Evolutionary conservation across 257 asterid genomes (phyloP).

Genomic region (Oldenlandia corymbosa): DNA sequence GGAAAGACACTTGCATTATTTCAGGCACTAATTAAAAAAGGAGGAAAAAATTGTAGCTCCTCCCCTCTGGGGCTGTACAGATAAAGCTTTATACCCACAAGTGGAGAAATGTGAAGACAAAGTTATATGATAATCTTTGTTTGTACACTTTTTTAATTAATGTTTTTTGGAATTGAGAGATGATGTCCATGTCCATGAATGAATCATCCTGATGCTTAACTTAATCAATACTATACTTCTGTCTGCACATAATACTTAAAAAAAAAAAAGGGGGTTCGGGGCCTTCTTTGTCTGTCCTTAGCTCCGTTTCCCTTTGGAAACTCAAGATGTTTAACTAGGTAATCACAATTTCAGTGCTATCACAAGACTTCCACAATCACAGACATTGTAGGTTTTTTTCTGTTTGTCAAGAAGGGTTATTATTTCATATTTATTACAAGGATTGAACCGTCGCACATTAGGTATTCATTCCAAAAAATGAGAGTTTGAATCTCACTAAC

Average conservation of each 20-base stretch:
- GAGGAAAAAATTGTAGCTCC: slow-evolving; percentile 23
- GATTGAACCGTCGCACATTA: too few relatives aligned
- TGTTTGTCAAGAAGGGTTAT: too few relatives aligned
- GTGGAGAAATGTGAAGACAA: slow-evolving; percentile 35
- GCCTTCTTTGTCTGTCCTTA: slow-evolving; percentile 42
- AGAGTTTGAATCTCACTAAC: too few relatives aligned
- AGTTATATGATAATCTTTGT: slow-evolving; percentile 34
- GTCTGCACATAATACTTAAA: slow-evolving; percentile 39
- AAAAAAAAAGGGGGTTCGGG: slow-evolving; percentile 33
- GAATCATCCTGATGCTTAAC: slow-evolving; percentile 46
- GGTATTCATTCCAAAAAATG: too few relatives aligned
- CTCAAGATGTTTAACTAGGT: neutral
- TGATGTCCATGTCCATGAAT: slow-evolving; percentile 30
- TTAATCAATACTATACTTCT: slow-evolving; percentile 57
- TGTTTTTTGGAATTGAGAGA: neutral
- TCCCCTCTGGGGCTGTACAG: slow-evolving; percentile 1
- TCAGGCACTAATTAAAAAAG: slow-evolving; percentile 21
- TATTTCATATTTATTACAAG: too few relatives aligned
- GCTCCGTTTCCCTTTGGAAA: neutral
- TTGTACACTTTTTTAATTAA: slow-evolving; percentile 23
- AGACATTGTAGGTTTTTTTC: too few relatives aligned
- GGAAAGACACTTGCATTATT: slow-evolving; percentile 37
- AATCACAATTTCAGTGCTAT: too few relatives aligned
- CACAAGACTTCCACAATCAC: too few relatives aligned
- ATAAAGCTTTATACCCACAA: slow-evolving; percentile 25